A percentile compares a stretch with the other conserved stretches of the same genome.
phyloP scores from a whole-genome alignment of 352 stramenopile genomes.

The Globisporangium recalcitrans region DNA sequence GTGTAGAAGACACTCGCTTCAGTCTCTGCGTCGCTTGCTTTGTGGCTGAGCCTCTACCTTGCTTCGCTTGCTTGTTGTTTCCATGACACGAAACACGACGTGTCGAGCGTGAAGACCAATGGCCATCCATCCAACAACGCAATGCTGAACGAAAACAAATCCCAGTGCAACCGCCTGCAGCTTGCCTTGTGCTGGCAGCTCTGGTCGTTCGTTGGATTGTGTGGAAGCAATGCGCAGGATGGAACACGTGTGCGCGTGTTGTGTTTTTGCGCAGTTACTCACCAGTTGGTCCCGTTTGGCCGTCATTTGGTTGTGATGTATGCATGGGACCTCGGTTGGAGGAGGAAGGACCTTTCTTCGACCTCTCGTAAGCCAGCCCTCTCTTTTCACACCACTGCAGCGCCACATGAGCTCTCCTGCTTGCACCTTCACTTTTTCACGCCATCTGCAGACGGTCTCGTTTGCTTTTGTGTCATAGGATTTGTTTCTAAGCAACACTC shows the following conservation, averaged over 20 bases:
- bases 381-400: too few relatives aligned
- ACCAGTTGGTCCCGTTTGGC: neutral
- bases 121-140: neutral
- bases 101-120: neutral
- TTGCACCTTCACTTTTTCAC: constrained; percentile 1
- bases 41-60: neutral
- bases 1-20: neutral
- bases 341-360: too few relatives aligned
- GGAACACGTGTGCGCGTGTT: neutral
- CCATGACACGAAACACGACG: neutral
- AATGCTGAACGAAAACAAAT: neutral
- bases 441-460: neutral
- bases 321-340: too few relatives aligned
- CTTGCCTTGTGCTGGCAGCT: neutral
- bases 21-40: neutral
- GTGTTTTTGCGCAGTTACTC: neutral
- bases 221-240: neutral
- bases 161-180: neutral
- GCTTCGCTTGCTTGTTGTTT: neutral
- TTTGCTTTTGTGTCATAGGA: too few relatives aligned
- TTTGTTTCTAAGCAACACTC: neutral
- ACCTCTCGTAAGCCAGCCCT: too few relatives aligned
- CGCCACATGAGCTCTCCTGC: neutral
- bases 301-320: neutral
- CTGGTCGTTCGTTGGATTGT: neutral